Percentiles rank a stretch among this genome's conserved stretches.
Evolutionary conservation across 2,329 filamentous ascomycete genomes (phyloP).

Genomic region (Nigrospora osmanthi): DNA sequence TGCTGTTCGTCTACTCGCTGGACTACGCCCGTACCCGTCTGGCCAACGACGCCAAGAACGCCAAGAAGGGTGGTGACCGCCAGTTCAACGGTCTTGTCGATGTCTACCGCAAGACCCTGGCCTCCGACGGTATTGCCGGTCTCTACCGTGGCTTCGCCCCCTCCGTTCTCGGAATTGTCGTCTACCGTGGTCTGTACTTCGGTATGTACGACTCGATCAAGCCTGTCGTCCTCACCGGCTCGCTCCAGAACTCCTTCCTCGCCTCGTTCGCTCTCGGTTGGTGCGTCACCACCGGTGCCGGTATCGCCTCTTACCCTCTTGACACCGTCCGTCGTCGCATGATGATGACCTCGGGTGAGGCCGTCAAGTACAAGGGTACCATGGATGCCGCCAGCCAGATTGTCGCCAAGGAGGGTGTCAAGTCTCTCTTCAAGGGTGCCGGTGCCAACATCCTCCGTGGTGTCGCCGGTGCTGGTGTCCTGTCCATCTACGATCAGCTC

Average conservation of each 20-base stretch:
- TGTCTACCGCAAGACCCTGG: slow-evolving; percentile 99
- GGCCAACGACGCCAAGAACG: slow-evolving; percentile 99
- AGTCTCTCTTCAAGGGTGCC: slow-evolving; percentile 99
- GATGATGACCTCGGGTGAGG: slow-evolving; percentile 98
- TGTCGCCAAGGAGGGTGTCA: slow-evolving; percentile 92
- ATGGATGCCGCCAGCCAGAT: slow-evolving; percentile 95
- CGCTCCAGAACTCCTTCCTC: slow-evolving; percentile 96
- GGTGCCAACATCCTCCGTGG: slow-evolving; percentile 99
- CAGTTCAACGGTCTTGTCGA: slow-evolving; percentile 99
- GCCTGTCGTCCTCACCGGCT: slow-evolving; percentile 88
- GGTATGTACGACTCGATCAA: slow-evolving; percentile 99
- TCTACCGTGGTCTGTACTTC: slow-evolving; percentile 99
- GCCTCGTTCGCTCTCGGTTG: slow-evolving; percentile 98
- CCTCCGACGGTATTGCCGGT: slow-evolving; percentile 97
- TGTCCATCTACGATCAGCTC: slow-evolving; percentile 99
- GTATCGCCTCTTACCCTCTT: slow-evolving; percentile 99
- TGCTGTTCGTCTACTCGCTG: slow-evolving; percentile 99
- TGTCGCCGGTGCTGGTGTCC: slow-evolving; percentile 99
- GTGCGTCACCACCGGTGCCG: slow-evolving; percentile 99
- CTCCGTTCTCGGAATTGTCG: slow-evolving; percentile 96
- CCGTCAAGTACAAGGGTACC: slow-evolving; percentile 99
- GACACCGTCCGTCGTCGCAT: slow-evolving; percentile 99
- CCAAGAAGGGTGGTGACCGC: slow-evolving; percentile 93
- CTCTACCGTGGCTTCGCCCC: slow-evolving; percentile 99
- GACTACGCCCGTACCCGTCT: slow-evolving; percentile 99